These are phyloP conservation scores for Candida pseudofarinosa DNA, from an alignment of 805 yeast species.

Conservation along the genomic window DNA sequence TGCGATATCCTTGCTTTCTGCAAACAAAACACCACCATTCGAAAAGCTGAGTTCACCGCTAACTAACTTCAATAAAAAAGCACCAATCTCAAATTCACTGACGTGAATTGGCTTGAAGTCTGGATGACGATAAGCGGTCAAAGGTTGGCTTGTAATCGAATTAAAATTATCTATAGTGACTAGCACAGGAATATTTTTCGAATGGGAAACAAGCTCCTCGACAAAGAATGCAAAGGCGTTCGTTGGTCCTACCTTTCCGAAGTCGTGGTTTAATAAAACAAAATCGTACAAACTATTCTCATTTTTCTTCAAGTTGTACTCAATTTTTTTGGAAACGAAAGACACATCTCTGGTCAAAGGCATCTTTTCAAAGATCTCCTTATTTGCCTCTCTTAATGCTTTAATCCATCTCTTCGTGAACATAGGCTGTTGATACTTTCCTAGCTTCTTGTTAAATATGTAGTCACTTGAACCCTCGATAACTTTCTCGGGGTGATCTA, in stretches of 20 bases:
- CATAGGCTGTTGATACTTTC: constrained; percentile 75
- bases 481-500: constrained; percentile 57
- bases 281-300: constrained; percentile 43
- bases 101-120: constrained; percentile 55
- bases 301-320: constrained; percentile 28
- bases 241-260: constrained; percentile 36
- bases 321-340: constrained; percentile 29
- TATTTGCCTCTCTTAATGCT: constrained; percentile 38
- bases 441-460: constrained; percentile 45
- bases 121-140: constrained; percentile 57
- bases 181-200: constrained; percentile 51
- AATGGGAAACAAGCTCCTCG: constrained; percentile 48
- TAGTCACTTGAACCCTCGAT: constrained; percentile 75
- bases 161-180: constrained; percentile 75
- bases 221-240: constrained; percentile 51
- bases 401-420: constrained; percentile 55
- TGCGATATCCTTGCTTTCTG: constrained; percentile 55
- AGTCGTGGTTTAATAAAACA: constrained; percentile 33
- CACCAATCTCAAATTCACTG: constrained; percentile 60
- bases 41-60: constrained; percentile 50
- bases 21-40: constrained; percentile 62
- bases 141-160: constrained; percentile 50
- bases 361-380: constrained; percentile 28
- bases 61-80: constrained; percentile 48
- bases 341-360: constrained; percentile 31